A percentile compares a stretch with the other conserved stretches of the same genome.
Conservation (phyloP, 768 basidiomycete genomes). For the Boletus patriciae region DNA sequence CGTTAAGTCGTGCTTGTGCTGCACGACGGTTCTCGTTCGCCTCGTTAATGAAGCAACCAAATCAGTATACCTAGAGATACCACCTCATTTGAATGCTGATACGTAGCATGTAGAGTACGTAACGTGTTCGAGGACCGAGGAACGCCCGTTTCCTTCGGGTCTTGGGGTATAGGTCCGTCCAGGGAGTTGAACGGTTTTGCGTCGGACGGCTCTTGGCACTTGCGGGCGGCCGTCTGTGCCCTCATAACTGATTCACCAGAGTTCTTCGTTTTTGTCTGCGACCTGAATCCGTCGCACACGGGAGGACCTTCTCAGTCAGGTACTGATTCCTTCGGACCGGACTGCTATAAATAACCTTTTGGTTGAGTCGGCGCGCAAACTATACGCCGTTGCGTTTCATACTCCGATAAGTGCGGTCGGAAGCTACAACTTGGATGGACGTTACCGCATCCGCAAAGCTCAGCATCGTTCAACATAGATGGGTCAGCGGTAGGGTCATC, state of each 20-base stretch:
- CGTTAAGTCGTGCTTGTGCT: constrained; percentile 2
- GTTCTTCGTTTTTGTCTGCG: not conserved
- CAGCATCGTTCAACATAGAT: not conserved
- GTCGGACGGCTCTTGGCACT: constrained; percentile 4
- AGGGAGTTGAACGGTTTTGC: constrained; percentile 6
- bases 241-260: constrained; percentile 5
- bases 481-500: not conserved
- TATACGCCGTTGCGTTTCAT: not conserved
- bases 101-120: not conserved
- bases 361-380: not conserved
- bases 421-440: too few species aligned
- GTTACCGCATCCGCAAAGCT: too few species aligned
- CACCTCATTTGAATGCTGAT: not conserved
- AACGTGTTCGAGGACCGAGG: constrained; percentile 5
- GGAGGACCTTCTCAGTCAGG: not conserved
- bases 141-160: not conserved
- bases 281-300: not conserved
- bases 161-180: not conserved
- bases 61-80: constrained; percentile 2
- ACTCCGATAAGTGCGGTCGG: not conserved
- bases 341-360: too few species aligned
- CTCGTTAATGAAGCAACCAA: not conserved
- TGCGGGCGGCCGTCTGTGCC: too few species aligned
- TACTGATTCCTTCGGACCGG: too few species aligned
- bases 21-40: not conserved